phyloP scores from a whole-genome alignment of 1,284 basidiomycete genomes.

The Cutaneotrichosporon dermatis region DNA sequence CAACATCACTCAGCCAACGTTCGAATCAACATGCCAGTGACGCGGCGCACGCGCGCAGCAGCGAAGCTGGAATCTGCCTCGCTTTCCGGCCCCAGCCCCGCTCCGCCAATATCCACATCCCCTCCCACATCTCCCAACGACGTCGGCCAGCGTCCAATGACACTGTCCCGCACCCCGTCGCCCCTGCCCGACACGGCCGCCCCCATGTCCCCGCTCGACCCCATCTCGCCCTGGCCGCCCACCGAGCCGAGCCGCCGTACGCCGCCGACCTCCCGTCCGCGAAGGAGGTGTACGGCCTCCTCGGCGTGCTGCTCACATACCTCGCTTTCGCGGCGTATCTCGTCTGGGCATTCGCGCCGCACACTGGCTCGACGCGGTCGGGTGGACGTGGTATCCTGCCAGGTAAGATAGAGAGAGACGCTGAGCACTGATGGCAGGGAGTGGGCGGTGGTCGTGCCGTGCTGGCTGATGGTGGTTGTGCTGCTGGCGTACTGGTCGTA shows the following conservation, averaged over 20 bases:
- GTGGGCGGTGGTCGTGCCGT: slow-evolving; percentile 79
- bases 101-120: neutral
- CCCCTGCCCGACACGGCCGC: too few species aligned
- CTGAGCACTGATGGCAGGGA: slow-evolving; percentile 54
- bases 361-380: slow-evolving; percentile 58
- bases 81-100: too few species aligned
- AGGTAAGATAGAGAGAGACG: slow-evolving; percentile 54
- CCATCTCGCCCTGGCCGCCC: slow-evolving; percentile 56
- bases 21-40: neutral
- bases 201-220: slow-evolving; percentile 51
- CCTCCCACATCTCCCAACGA: neutral
- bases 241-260: slow-evolving; percentile 55
- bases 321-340: slow-evolving; percentile 66
- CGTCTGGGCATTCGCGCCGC: slow-evolving; percentile 59
- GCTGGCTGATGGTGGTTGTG: slow-evolving; percentile 67
- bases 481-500: slow-evolving; percentile 74
- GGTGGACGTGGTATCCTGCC: slow-evolving; percentile 81
- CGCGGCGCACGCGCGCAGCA: neutral
- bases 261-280: slow-evolving; percentile 25
- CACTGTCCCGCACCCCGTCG: too few species aligned
- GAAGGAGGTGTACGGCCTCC: slow-evolving; percentile 78
- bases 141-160: too few species aligned
- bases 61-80: neutral
- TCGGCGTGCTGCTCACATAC: slow-evolving; percentile 72
- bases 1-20: neutral